Percentiles rank a stretch among this genome's conserved stretches.
Conservation (phyloP, 176 grass and related monocot species). For the Guadua angustifolia region DNA sequence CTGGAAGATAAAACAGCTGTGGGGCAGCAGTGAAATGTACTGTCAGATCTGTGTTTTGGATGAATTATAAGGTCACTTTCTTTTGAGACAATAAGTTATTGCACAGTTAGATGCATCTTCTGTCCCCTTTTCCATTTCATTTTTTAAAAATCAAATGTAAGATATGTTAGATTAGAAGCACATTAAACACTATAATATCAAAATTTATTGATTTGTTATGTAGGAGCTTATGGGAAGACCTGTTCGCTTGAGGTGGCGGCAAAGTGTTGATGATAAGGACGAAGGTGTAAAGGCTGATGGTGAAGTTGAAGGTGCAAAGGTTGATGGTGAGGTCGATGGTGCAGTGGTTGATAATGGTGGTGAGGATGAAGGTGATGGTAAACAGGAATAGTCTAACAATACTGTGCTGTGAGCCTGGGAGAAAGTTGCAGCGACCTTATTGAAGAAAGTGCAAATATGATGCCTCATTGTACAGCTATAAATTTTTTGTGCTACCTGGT, state of each 20-base stretch:
- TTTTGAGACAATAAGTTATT: slow-evolving; percentile 1
- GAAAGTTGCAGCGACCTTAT: slow-evolving; percentile 6
- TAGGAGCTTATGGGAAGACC: slow-evolving; percentile 91
- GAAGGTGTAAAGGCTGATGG: slow-evolving; percentile 46
- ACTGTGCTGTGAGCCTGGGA: slow-evolving; percentile 22
- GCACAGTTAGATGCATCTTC: slow-evolving; percentile 9
- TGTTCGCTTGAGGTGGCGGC: slow-evolving; percentile 61
- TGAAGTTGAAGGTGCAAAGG: slow-evolving; percentile 46
- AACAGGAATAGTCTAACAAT: slow-evolving; percentile 36
- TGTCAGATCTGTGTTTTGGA: slow-evolving; percentile 5
- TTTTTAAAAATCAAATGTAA: slow-evolving; percentile 6
- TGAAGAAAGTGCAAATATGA: slow-evolving; percentile 26
- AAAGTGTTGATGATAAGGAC: slow-evolving; percentile 47
- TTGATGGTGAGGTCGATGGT: slow-evolving; percentile 41
- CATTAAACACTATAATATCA: slow-evolving; percentile 17
- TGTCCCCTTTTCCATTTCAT: not conserved
- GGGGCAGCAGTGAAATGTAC: slow-evolving; percentile 15
- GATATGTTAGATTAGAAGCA: not conserved
- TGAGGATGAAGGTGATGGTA: slow-evolving; percentile 42
- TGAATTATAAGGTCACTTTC: slow-evolving; percentile 2
- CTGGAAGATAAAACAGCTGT: not conserved
- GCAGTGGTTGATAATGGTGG: slow-evolving; percentile 27
- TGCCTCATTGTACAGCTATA: slow-evolving; percentile 46
- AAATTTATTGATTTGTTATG: slow-evolving; percentile 38
- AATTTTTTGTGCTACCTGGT: slow-evolving; percentile 9